Conservation (phyloP, 2,329 filamentous ascomycete species). For the Thyridium curvatum region DNA sequence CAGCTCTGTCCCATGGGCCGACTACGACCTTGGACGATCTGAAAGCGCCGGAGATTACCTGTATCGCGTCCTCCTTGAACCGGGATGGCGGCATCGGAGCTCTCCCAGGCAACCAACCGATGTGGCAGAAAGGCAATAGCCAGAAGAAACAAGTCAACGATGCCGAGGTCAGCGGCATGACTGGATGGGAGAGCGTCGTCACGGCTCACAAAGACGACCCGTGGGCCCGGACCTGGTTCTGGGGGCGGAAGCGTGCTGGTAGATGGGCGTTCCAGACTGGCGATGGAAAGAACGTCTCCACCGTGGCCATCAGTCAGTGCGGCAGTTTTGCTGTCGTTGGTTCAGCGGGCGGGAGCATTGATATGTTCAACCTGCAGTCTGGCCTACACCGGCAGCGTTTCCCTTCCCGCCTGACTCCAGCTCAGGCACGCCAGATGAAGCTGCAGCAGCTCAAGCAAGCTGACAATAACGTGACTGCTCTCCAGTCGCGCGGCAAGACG, state of each 20-base stretch:
- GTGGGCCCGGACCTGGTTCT: constrained; percentile 93
- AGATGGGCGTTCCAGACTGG: constrained; percentile 87
- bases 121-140: constrained; percentile 75
- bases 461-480: constrained; percentile 47
- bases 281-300: constrained; percentile 76
- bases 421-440: constrained; percentile 71
- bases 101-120: constrained; percentile 66
- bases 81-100: constrained; percentile 91
- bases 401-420: constrained; percentile 70
- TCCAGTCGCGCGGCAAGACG: constrained; percentile 38
- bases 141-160: constrained; percentile 54
- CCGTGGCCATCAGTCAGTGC: constrained; percentile 83
- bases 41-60: constrained; percentile 87
- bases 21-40: constrained; percentile 65
- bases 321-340: constrained; percentile 91
- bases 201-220: constrained; percentile 85
- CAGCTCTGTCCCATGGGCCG: constrained; percentile 50
- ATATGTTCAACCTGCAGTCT: constrained; percentile 97
- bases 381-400: constrained; percentile 84
- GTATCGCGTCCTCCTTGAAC: constrained; percentile 85
- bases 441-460: constrained; percentile 54
- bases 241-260: constrained; percentile 88
- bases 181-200: constrained; percentile 95
- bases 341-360: constrained; percentile 74
- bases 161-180: constrained; percentile 67